Evolutionary conservation across 2,329 filamentous ascomycete genomes (phyloP).

Genomic region (Pseudogymnoascus sp.): DNA sequence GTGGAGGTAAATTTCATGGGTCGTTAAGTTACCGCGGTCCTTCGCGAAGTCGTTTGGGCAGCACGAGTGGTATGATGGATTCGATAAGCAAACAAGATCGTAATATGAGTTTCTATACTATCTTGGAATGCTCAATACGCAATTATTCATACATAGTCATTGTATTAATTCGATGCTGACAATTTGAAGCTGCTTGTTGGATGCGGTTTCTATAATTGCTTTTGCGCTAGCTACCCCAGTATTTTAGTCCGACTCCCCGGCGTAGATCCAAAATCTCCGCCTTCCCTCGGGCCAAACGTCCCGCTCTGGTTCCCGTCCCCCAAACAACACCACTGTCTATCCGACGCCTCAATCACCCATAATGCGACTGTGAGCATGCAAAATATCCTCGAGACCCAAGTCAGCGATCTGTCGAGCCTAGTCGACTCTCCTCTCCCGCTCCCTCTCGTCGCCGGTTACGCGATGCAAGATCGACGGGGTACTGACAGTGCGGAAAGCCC

Average conservation of each 20-base stretch:
- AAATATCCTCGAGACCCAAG: constrained; percentile 28
- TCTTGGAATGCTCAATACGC: background rate
- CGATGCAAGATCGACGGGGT: constrained; percentile 23
- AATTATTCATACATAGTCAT: background rate
- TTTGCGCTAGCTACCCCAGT: background rate
- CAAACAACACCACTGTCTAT: constrained; percentile 7
- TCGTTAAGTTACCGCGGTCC: background rate
- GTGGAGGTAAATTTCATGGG: background rate
- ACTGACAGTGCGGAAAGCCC: constrained; percentile 27
- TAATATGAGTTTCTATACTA: background rate
- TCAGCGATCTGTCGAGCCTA: constrained; percentile 27
- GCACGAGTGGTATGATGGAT: background rate
- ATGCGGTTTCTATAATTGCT: background rate
- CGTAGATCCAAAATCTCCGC: background rate
- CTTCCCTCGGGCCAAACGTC: background rate
- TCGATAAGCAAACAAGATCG: background rate
- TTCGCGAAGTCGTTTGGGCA: too few species aligned
- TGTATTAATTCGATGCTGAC: background rate
- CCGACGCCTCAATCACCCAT: constrained; percentile 6
- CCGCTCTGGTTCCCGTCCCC: background rate
- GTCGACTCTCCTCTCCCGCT: constrained; percentile 25
- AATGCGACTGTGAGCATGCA: constrained; percentile 25
- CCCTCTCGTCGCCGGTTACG: constrained; percentile 12
- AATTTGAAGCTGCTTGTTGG: background rate
- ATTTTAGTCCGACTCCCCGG: background rate